Evolutionary conservation across 441 rosid species (phyloP), one percentile per base, ranked within the genome.

Genomic region (California macrophylla): DNA sequence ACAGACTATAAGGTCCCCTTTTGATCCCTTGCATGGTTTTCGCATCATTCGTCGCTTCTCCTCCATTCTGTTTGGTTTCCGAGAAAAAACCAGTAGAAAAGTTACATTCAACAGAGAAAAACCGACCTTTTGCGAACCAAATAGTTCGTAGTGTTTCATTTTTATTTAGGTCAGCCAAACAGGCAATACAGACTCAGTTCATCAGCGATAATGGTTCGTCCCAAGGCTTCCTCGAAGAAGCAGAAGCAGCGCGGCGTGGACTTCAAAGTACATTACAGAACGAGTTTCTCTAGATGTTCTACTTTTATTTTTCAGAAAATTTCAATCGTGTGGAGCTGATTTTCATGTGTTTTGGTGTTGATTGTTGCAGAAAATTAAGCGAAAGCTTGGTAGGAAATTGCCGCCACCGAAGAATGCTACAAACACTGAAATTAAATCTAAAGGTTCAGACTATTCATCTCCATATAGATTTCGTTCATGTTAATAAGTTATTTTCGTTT

Each of bases 361-460:
- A 61, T 74, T 54, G 58, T 40, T 68, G 73, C 81, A 91, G 97
- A 94, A 94, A 94, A 87, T 94, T 42, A 92, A 90, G 82, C 80
- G 98, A 52, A 90, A 95, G 85, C 85, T 94, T 0, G 97, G 98
- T 16, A 81, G 90, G 74, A 95, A 87, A 68, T 79, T 95, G 84
- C 96, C 96, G n/a, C 98, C 96, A 8, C 86, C 95, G 15, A 87
- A 86, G 80, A 92, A 92, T 79, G 85, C 92, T 1, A 95, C 97
- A 1, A 83, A 88, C 83, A 92, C 96, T 18, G 91, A 92, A 81
- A 84, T 90, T 76, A 90, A 85, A 66, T 95, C 91, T 74, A 89
- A 87, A 89, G 96, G 98, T 95, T 65, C 45, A 64, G 5, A 68
- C 12, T 69, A 24, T 12, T 54, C 8, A 6, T 72, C 47, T 20